Conservation (phyloP, 2,329 filamentous ascomycete species). For the Sporothrix inflata region DNA sequence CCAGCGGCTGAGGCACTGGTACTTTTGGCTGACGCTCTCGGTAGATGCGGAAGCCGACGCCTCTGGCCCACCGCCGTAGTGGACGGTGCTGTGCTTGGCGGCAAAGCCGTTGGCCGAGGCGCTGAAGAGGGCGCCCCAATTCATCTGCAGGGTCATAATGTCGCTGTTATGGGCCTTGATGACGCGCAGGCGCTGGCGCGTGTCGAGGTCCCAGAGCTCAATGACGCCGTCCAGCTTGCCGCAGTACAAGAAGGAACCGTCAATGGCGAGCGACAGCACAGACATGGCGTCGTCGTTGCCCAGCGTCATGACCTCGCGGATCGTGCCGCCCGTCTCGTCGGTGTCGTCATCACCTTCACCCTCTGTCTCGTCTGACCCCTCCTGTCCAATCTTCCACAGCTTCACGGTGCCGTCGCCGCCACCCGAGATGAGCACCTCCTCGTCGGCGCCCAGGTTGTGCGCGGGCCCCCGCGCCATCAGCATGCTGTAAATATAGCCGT, state of each 20-base stretch:
- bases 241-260: constrained; percentile 90
- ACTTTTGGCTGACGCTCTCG: constrained; percentile 64
- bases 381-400: constrained; percentile 72
- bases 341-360: constrained; percentile 48
- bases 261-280: constrained; percentile 77
- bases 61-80: constrained; percentile 53
- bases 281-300: constrained; percentile 65
- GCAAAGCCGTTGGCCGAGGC: constrained; percentile 87
- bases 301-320: constrained; percentile 69
- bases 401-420: constrained; percentile 94
- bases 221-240: constrained; percentile 86
- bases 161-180: constrained; percentile 81
- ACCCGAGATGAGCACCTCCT: constrained; percentile 85
- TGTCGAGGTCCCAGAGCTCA: constrained; percentile 96
- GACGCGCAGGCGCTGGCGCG: constrained; percentile 83
- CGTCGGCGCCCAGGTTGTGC: constrained; percentile 68
- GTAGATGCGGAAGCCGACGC: constrained; percentile 40
- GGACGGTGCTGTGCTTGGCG: constrained; percentile 70
- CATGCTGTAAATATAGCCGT: constrained; percentile 97
- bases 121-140: constrained; percentile 82
- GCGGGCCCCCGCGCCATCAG: constrained; percentile 73
- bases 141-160: constrained; percentile 83
- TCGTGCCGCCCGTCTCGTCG: constrained; percentile 60
- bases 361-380: constrained; percentile 44
- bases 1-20: constrained; percentile 43